Evolutionary conservation across 2,329 filamentous ascomycete species (phyloP), one percentile per base, ranked within the genome.

Genomic region (Phialocephala subalpina): DNA sequence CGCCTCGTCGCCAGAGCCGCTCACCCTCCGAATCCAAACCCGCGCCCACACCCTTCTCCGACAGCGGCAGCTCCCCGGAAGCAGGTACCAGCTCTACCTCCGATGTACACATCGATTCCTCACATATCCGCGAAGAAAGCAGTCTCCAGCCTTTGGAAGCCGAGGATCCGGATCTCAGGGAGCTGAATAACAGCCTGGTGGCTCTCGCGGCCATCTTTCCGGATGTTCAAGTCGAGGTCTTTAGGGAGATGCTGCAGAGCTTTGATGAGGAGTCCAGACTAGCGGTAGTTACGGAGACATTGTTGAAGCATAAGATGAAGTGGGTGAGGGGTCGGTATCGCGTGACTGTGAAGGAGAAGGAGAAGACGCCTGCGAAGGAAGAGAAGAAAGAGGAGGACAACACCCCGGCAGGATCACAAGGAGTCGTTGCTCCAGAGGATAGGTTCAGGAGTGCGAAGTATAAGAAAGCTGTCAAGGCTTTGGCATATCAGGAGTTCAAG

Each of bases 221-320:
- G 33, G 88, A 94, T 77, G 83, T 94, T n/a, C 90, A 93, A 77
- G 83, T 92, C 66, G 91, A 94, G 71, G 92, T 94, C 20, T 93
- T 96, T 75, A 87, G 92, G 53, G 92, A 95, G 80, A 92, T 96
- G 86, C 86, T 96, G 58, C 80, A 84, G 45, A 91, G 83, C 73
- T 91, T 94, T 75, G 90, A 90, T 73, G 88, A 90, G 72, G 91
- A 94, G 77, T 95, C 92, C 68, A 83, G 92, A 70, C 80, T 95
- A 27, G 90, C 92, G 52, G 84, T 96, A 58, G 90, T 94, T 33
- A 92, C 92, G 14, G 92, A 96, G 75, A 86, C 89, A 58, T 81
- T 96, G 65, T 82, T 96, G 65, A 93, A 92, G 80, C 89, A 90
- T 73, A 87, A 88, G 40, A 84, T 86, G 62, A 85, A 86, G 58